A percentile compares a stretch with the other conserved stretches of the same genome.
Evolutionary conservation across 306 rosid genomes (phyloP).

Genomic region (Fragaria nilgerrensis): DNA sequence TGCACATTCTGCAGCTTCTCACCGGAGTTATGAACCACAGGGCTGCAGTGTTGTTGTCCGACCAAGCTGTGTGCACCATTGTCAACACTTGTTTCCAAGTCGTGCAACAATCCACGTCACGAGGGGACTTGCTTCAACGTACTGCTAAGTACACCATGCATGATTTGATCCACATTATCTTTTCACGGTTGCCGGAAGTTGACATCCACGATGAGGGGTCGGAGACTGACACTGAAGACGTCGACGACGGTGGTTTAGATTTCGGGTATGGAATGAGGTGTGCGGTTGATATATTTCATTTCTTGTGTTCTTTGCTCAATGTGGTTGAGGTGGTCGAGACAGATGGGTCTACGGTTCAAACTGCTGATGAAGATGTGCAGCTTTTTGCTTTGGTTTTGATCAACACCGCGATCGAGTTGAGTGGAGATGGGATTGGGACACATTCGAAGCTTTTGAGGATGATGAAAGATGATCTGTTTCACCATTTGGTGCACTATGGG

Average conservation of each 20-base stretch:
- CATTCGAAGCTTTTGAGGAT: constrained; percentile 81
- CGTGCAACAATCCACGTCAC: constrained; percentile 58
- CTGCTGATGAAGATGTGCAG: constrained; percentile 81
- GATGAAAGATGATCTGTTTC: constrained; percentile 85
- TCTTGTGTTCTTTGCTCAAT: constrained; percentile 80
- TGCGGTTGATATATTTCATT: constrained; percentile 72
- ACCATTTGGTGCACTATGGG: constrained; percentile 86
- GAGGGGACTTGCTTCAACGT: constrained; percentile 74
- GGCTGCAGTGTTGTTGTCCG: constrained; percentile 53
- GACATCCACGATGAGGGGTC: constrained; percentile 41
- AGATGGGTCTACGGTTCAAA: constrained; percentile 49
- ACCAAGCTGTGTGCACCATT: constrained; percentile 62
- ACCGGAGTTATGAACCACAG: constrained; percentile 55
- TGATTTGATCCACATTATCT: constrained; percentile 70
- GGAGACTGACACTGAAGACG: constrained; percentile 53
- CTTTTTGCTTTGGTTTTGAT: constrained; percentile 72
- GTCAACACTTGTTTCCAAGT: constrained; percentile 76
- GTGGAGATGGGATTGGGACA: constrained; percentile 71
- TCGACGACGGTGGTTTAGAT: constrained; percentile 29
- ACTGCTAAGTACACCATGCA: constrained; percentile 76
- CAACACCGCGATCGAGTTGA: constrained; percentile 68
- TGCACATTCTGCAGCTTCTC: constrained; percentile 69
- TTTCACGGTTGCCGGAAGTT: constrained; percentile 56
- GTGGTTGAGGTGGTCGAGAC: constrained; percentile 56
- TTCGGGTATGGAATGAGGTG: constrained; percentile 64